Conservation (phyloP, 2,329 filamentous ascomycete species). For the Calonectria honghensis region DNA sequence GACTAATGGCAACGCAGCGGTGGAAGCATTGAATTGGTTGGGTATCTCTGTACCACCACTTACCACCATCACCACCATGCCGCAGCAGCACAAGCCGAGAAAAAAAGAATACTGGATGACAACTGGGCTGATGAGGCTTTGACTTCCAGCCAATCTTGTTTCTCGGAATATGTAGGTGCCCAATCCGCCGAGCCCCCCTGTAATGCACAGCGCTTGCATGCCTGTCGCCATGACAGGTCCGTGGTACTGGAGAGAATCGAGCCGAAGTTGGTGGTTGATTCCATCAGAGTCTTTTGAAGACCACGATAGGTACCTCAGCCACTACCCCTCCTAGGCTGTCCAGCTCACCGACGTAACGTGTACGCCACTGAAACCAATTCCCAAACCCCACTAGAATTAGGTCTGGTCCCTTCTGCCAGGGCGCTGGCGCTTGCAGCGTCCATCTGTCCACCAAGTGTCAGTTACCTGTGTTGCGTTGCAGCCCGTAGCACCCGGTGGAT, state of each 20-base stretch:
- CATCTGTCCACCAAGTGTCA: not conserved
- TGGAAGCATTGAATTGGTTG: slow-evolving; percentile 19
- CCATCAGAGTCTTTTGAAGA: slow-evolving; percentile 21
- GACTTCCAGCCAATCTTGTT: slow-evolving; percentile 10
- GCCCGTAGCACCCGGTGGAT: not conserved
- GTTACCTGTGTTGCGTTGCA: not conserved
- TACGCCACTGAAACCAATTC: slow-evolving; percentile 6
- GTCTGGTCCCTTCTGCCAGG: slow-evolving; percentile 9
- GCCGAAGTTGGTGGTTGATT: slow-evolving; percentile 41
- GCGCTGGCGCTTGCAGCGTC: slow-evolving; percentile 14
- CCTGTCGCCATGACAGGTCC: slow-evolving; percentile 24
- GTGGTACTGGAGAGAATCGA: slow-evolving; percentile 24
- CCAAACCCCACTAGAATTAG: slow-evolving; percentile 3
- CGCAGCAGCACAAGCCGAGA: slow-evolving; percentile 1
- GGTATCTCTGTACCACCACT: not conserved
- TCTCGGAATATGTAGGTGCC: slow-evolving; percentile 18
- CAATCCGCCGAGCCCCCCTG: slow-evolving; percentile 12
- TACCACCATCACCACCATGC: not conserved
- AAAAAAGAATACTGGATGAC: slow-evolving; percentile 7
- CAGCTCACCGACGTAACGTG: slow-evolving; percentile 15
- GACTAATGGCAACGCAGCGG: slow-evolving; percentile 21
- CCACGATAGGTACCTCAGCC: slow-evolving; percentile 14
- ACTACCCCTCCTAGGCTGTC: not conserved
- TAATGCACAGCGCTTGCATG: slow-evolving; percentile 4
- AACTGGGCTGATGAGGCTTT: slow-evolving; percentile 23